A percentile compares a stretch with the other conserved stretches of the same genome.
phyloP scores from a whole-genome alignment of 495 filamentous ascomycete species.

The Astrothelium subdiscretum region DNA sequence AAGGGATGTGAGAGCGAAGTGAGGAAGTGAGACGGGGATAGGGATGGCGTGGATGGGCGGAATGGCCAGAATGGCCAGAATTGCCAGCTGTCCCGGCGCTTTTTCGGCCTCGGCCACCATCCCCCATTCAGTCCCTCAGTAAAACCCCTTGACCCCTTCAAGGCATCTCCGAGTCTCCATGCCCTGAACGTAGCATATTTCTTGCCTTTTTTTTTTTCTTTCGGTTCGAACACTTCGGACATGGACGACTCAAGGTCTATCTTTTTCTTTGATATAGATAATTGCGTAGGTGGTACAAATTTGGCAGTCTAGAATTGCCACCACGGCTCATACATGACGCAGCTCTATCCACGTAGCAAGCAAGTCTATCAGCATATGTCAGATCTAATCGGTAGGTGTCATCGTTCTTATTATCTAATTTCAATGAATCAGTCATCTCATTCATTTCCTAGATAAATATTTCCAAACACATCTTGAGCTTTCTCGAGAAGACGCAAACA shows the following conservation, averaged over 20 bases:
- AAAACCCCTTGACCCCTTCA: neutral
- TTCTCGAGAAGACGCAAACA: slow-evolving; percentile 56
- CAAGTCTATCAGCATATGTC: slow-evolving; percentile 25
- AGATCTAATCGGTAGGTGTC: slow-evolving; percentile 23
- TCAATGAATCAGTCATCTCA: neutral
- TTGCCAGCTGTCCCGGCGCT: neutral
- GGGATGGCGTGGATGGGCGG: neutral
- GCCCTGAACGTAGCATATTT: neutral
- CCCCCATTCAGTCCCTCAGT: neutral
- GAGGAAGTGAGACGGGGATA: neutral
- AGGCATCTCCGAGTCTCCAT: neutral
- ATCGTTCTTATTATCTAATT: neutral
- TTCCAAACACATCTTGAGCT: slow-evolving; percentile 71
- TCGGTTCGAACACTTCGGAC: neutral
- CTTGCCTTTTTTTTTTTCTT: neutral
- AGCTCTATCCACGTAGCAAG: slow-evolving; percentile 53
- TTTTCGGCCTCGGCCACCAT: neutral
- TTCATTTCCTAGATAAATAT: slow-evolving; percentile 50
- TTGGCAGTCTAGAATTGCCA: neutral
- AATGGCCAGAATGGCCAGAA: neutral
- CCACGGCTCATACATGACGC: neutral
- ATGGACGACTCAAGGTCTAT: slow-evolving; percentile 35
- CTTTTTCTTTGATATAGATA: slow-evolving; percentile 95
- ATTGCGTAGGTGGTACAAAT: slow-evolving; percentile 54
- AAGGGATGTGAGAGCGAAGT: neutral